Base-by-base conservation (phyloP, 495 filamentous ascomycete species). In the Amphirosellinia nigrospora region DNA sequence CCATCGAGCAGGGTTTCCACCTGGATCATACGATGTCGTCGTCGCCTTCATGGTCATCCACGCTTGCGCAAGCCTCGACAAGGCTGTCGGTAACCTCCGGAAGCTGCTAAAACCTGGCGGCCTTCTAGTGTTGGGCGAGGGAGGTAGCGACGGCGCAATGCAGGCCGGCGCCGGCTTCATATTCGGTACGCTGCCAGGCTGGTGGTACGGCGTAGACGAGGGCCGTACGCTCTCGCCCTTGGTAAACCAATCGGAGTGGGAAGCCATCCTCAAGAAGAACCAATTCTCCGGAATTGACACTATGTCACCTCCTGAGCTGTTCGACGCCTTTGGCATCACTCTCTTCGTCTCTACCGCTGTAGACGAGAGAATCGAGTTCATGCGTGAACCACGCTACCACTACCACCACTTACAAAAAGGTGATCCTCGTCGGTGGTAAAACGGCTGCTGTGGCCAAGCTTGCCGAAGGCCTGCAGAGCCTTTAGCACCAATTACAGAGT, bases 261-360 rank as follows among this genome's bases (percentile, higher is more conserved):
- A 82, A 39, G 19, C n/a, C 0, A 28, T 82, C 9, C 74, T 87
- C 32, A 70, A 67, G 21, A 73, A 73, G 0, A 63, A 68, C 0
- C 81, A 82, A 2, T 88, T 88, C 52, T 83, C 82, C 0, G 82
- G 83, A 1, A 72, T 84, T 38, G 86, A 89, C 32, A 64, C 77
- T 0, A 61, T 66, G 4, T 7, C 46, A 10, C 62, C 62, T 1
- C 7, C 5, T 6, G 5, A 7, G 9, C 34, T 34, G 3, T 7
- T 3, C 2, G 15, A 8, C 15, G 23, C 41, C 1, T 34, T 34
- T n/a, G 62, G 62, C 13, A 15, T 50, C 11, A 36, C 30, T 3
- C 1, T 38, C 2, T 52, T 50, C 11, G 43, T 65, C 5, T 50
- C 62, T 5, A 9, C 5, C 0, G 62, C 62, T 46, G 26, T 65